These are phyloP conservation scores for Castanopsis chinensis DNA, from an alignment of 306 rosid species.

Conservation along the genomic window DNA sequence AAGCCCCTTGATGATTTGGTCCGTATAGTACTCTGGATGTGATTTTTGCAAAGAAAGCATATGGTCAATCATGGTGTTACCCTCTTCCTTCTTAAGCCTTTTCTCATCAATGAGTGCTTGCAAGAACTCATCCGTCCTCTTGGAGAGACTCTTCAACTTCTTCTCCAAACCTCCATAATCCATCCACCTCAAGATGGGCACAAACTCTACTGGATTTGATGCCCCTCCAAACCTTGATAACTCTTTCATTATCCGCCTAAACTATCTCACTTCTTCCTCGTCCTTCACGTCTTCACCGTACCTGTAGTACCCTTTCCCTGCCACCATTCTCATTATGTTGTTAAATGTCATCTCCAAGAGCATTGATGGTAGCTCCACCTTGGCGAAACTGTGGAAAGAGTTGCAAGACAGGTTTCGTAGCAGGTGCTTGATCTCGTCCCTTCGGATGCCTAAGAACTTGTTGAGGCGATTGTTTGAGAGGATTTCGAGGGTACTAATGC, in stretches of 20 bases:
- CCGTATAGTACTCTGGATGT: constrained; percentile 17
- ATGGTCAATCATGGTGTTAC: constrained; percentile 7
- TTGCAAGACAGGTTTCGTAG: constrained; percentile 13
- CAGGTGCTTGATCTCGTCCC: constrained; percentile 38
- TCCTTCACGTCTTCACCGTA: constrained; percentile 17
- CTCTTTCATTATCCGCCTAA: constrained; percentile 38
- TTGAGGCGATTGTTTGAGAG: constrained; percentile 41
- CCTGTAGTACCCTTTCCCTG: constrained; percentile 63
- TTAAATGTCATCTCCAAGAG: constrained; percentile 52
- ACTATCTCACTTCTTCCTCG: constrained; percentile 40
- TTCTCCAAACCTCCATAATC: constrained; percentile 18
- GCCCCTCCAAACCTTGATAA: constrained; percentile 8
- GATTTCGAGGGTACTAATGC: constrained; percentile 53
- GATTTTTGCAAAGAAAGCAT: constrained; percentile 24
- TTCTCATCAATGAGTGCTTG: constrained; percentile 17
- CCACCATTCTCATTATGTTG: constrained; percentile 59
- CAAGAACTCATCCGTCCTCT: constrained; percentile 28
- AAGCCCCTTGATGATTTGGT: constrained; percentile 27
- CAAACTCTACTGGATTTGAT: constrained; percentile 32
- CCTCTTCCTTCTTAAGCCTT: neutral
- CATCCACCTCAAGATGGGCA: constrained; percentile 40
- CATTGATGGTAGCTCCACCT: constrained; percentile 34
- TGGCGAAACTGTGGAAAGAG: constrained; percentile 8
- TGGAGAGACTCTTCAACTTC: constrained; percentile 18
- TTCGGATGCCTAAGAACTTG: constrained; percentile 28